Percentiles rank a stretch among this genome's conserved stretches.
phyloP scores from a whole-genome alignment of 441 rosid genomes.

The Euphorbia celastroides region DNA sequence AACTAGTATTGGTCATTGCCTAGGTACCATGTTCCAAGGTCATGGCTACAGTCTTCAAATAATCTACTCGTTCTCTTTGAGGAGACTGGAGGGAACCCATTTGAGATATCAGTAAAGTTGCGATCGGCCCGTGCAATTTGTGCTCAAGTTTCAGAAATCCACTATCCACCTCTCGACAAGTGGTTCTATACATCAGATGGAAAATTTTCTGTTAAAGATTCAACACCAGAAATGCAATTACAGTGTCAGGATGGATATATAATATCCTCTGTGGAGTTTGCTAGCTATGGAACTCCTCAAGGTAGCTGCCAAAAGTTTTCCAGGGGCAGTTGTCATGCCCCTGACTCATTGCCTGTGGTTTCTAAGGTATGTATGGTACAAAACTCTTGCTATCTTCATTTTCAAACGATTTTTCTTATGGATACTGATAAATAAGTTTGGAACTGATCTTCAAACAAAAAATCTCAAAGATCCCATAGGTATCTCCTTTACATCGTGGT shows the following conservation, averaged over 20 bases:
- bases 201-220: conserved; percentile 45
- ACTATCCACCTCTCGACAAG: conserved; percentile 64
- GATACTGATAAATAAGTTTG: background rate
- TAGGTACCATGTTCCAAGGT: conserved; percentile 91
- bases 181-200: conserved; percentile 62
- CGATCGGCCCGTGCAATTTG: conserved; percentile 67
- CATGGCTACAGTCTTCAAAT: conserved; percentile 75
- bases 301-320: conserved; percentile 91
- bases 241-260: conserved; percentile 68
- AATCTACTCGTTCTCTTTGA: conserved; percentile 83
- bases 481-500: no score
- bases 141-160: conserved; percentile 72
- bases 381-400: background rate
- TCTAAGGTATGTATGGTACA: conserved; percentile 48
- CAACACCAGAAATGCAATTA: conserved; percentile 74
- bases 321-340: no score
- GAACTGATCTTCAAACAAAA: no score
- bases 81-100: conserved; percentile 93
- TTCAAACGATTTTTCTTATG: conserved; percentile 3
- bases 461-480: no score
- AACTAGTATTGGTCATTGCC: conserved; percentile 11
- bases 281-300: conserved; percentile 92
- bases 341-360: no score
- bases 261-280: conserved; percentile 77
- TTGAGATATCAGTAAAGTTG: conserved; percentile 61